A percentile compares a stretch with the other conserved stretches of the same genome.
Evolutionary conservation across 179 eudicot genomes (phyloP).

Genomic region (Beta lomatogona): DNA sequence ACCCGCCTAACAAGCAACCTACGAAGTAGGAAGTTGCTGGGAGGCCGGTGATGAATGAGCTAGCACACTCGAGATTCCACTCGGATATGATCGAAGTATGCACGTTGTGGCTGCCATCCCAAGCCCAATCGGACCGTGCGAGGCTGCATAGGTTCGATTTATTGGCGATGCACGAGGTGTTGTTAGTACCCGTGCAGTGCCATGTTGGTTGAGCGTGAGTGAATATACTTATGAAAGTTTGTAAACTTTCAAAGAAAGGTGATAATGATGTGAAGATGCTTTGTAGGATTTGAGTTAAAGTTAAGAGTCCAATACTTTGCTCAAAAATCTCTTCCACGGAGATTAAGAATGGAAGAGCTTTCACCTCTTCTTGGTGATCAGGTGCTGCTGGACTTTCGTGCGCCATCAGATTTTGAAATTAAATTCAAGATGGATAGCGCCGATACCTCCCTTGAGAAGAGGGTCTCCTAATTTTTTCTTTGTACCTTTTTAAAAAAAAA

Average conservation of each 20-base stretch:
- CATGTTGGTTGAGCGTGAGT: constrained; percentile 23
- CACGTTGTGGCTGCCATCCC: not conserved
- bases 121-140: constrained; percentile 10
- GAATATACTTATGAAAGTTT: constrained; percentile 18
- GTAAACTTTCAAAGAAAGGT: constrained; percentile 24
- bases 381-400: not conserved
- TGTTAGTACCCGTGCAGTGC: constrained; percentile 12
- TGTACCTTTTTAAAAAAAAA: no score
- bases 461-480: no score
- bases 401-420: not conserved
- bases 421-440: no score
- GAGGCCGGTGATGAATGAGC: constrained; percentile 16
- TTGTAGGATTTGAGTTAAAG: constrained; percentile 6
- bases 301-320: constrained; percentile 16
- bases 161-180: not conserved
- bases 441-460: no score
- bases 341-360: not conserved
- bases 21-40: constrained; percentile 28
- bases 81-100: constrained; percentile 29
- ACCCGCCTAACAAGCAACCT: constrained; percentile 31
- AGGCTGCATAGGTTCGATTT: constrained; percentile 13
- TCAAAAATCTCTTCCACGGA: constrained; percentile 1
- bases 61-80: constrained; percentile 27
- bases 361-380: not conserved
- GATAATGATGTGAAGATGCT: constrained; percentile 17